These are phyloP conservation scores for Exidia glandulosa DNA, from an alignment of 768 basidiomycete species.

Conservation along the genomic window DNA sequence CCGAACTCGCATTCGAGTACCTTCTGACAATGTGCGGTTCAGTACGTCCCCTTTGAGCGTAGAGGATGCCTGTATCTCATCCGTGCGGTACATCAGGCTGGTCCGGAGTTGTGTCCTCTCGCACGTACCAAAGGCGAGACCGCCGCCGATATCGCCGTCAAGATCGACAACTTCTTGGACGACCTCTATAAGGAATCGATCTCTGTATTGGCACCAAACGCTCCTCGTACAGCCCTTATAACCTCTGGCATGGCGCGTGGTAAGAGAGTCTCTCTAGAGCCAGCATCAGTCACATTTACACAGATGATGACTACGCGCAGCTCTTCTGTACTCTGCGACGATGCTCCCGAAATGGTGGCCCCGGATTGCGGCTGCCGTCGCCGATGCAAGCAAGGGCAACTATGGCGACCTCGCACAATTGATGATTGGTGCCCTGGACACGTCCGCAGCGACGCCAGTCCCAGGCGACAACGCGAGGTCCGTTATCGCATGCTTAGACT, in stretches of 20 bases:
- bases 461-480: slow-evolving; percentile 3
- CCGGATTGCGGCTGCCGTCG: neutral
- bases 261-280: slow-evolving; percentile 3
- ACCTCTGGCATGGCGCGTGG: slow-evolving; percentile 4
- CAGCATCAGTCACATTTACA: neutral
- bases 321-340: slow-evolving; percentile 3
- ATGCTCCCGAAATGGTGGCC: slow-evolving; percentile 2
- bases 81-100: neutral
- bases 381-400: slow-evolving; percentile 5
- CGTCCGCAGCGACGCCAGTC: neutral
- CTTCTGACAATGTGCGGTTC: slow-evolving; percentile 5
- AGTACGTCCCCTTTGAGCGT: neutral
- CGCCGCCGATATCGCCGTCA: neutral
- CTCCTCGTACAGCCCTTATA: neutral
- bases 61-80: neutral
- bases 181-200: slow-evolving; percentile 1
- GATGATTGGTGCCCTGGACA: neutral
- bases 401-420: neutral
- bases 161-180: slow-evolving; percentile 6
- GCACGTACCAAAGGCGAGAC: neutral
- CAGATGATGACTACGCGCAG: neutral
- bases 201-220: slow-evolving; percentile 1
- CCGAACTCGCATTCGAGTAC: slow-evolving; percentile 6
- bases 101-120: slow-evolving; percentile 3
- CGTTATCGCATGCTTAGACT: slow-evolving; percentile 8